These are phyloP conservation scores for Trichoderma simmonsii DNA, from an alignment of 2,329 filamentous ascomycete genomes.

Conservation along the genomic window DNA sequence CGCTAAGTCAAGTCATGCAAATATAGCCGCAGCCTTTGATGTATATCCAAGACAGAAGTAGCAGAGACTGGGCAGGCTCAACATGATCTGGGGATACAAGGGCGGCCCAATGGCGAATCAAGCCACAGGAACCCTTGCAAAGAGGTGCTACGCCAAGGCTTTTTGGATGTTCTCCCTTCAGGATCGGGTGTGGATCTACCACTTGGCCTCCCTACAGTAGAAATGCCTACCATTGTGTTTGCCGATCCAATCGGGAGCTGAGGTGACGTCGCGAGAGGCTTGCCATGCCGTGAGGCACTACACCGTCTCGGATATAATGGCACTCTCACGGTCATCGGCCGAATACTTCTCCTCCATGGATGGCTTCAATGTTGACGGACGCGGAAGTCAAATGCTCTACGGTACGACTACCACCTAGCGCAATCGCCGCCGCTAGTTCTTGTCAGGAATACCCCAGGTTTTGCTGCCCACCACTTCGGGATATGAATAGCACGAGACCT, in stretches of 20 bases:
- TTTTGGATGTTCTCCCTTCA: background rate
- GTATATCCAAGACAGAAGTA: background rate
- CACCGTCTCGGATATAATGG: background rate
- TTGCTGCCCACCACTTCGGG: constrained; percentile 1
- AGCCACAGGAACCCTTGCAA: background rate
- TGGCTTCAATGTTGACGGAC: background rate
- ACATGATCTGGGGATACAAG: background rate
- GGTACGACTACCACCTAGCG: background rate
- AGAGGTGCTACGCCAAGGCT: background rate
- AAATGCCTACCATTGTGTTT: background rate
- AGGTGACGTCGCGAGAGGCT: background rate
- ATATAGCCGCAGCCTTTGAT: background rate
- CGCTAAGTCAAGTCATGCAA: background rate
- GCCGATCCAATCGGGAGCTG: constrained; percentile 5
- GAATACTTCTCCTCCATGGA: background rate
- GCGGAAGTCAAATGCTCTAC: background rate
- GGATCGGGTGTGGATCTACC: background rate
- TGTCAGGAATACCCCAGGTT: background rate
- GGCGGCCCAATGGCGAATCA: background rate
- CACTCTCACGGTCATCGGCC: background rate
- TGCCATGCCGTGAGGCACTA: background rate
- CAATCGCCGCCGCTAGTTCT: background rate
- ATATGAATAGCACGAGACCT: constrained; percentile 1
- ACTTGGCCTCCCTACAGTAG: background rate
- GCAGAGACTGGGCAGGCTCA: background rate